Base-by-base conservation (phyloP, 2,329 filamentous ascomycete genomes). In the Beauveria sp. region DNA sequence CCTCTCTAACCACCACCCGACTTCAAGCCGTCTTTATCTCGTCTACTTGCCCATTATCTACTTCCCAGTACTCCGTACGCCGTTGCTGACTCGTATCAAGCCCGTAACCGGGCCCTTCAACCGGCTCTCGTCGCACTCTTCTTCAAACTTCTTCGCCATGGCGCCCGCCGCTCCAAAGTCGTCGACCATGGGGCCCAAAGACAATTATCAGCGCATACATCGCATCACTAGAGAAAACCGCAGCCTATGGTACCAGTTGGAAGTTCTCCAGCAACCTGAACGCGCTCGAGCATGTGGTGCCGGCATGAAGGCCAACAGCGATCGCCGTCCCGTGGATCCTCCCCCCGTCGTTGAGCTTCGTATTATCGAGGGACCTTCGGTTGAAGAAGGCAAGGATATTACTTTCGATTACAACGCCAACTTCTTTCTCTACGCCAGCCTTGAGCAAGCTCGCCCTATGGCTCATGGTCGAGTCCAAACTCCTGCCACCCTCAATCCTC, bases 371-470 rank as follows among this genome's bases (percentile, higher is more conserved):
- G 90, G 88, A 41, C 75, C 80, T 40, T 78, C 86, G 28, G 79
- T 86, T 26, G 80, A 84, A 54, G 76, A 79, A 56, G 82, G 83
- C 60, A 81, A 81, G 70, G 89, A 92, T 63, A 84, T 92, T 69
- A 97, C 94, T 2, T 96, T 96, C 69, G 84, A 86, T 62, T 96
- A 97, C 79, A 93, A 96, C 71, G 92, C 92, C 71, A 96, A 96
- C 76, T 97, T 97, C 83, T 97, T 99, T 77, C 86, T 97, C 46
- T 97, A 91, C 69, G 91, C 92, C 56, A 97, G 92, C 6, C 81
- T 99, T 62, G 92, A 97, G 71, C 87, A 91, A 67, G 89, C 91
- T 30, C 89, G 92, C 43, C 84, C 86, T 34, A 89, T 97, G 63
- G 91, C 91, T 20, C 88, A 91, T 62, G 90, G 89, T 55, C 89